phyloP scores from a whole-genome alignment of 2,329 filamentous ascomycete genomes.

The Emergomyces pasteurianus region DNA sequence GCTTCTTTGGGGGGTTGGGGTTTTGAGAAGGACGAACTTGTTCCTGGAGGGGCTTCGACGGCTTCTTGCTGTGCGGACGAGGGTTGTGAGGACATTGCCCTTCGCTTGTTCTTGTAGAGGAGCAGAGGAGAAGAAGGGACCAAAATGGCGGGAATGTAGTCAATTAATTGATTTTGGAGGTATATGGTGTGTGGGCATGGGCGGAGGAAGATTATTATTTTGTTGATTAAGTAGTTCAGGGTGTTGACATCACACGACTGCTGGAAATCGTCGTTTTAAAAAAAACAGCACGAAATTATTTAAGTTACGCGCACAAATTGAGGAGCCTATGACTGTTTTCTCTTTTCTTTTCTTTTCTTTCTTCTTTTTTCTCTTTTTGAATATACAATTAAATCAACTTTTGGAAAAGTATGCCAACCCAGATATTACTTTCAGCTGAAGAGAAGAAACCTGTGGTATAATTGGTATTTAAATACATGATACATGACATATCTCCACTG shows the following conservation, averaged over 20 bases:
- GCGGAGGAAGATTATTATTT: not conserved
- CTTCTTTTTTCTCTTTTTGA: too few relatives aligned
- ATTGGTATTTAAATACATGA: not conserved
- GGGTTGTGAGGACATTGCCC: slow-evolving; percentile 5
- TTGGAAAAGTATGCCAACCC: not conserved
- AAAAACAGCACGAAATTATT: not conserved
- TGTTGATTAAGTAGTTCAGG: not conserved
- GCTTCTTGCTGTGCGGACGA: slow-evolving; percentile 18
- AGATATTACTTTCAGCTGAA: not conserved
- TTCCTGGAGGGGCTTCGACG: slow-evolving; percentile 17
- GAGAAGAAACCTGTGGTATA: not conserved
- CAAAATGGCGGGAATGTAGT: not conserved
- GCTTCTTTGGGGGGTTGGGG: not conserved
- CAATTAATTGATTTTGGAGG: not conserved
- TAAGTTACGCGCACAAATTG: not conserved
- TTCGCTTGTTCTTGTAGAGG: not conserved
- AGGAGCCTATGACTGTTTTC: not conserved
- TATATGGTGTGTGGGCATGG: not conserved
- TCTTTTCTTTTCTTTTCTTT: too few relatives aligned
- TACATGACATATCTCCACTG: not conserved
- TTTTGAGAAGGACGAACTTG: slow-evolving; percentile 1
- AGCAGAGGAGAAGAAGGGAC: not conserved
- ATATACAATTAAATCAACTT: not conserved
- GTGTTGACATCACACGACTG: not conserved
- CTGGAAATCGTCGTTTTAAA: not conserved